Base-by-base conservation (phyloP, 2,329 filamentous ascomycete genomes). In the Aphanoascus verrucosus region DNA sequence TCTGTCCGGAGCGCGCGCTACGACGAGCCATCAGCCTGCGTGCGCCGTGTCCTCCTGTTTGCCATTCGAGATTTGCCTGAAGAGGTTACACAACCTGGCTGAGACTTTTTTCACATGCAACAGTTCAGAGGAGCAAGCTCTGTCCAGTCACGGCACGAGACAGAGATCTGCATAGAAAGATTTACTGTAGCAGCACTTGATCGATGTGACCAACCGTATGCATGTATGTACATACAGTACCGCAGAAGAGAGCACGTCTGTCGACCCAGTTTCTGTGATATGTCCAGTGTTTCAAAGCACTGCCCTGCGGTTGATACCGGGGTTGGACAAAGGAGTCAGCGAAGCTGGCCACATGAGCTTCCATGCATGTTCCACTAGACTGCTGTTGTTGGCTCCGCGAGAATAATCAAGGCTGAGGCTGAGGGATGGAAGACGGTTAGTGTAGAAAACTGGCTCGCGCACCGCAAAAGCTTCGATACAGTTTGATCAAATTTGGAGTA, bases 281-380 rank as follows among this genome's bases (percentile, higher is more conserved):
- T 9, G 23, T 19, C 6, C 9, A 42, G 14, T 5, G 5, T 5
- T n/a, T 6, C 14, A 6, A n/a, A 5, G 5, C 37, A 11, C 5
- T 11, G 37, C 17, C 37, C 17, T n/a, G 37, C 17, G 37, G 14
- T 35, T 35, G 34, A 7, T 43, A 19, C 28, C 28, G 31, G 31
- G 35, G 48, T 51, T 17, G 38, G 48, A 51, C 48, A 51, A 9
- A 43, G 17, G 28, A 43, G n/a, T 14, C 20, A n/a, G n/a, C 28
- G 20, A 51, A 51, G 20, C 7, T 7, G 38, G 28, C 23, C 48
- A 51, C 48, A 51, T 51, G 48, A 51, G 48, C 48, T 28, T 14
- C 19, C 2, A n/a, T 12, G 34, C 35, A 32, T 15, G 20, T 20
- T 47, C 12, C 44, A 3, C 44, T 23, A 6, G 6, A 35, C 32